Percentiles rank a stretch among this genome's conserved stretches.
Evolutionary conservation across 73 alveolate species (phyloP).

Genomic region (Tetrahymena malaccensis): DNA sequence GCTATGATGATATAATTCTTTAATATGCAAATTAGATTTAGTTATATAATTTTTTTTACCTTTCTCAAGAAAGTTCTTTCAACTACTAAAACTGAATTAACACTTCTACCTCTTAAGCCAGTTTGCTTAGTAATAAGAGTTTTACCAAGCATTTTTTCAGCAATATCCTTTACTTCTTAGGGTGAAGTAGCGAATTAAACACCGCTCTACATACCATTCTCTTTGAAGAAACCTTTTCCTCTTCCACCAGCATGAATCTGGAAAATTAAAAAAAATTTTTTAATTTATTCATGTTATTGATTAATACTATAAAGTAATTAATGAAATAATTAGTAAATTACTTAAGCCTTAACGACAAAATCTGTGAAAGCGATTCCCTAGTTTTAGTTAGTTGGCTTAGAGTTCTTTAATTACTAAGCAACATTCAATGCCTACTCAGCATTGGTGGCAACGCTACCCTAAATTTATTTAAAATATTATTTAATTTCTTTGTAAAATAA

Average conservation of each 20-base stretch:
- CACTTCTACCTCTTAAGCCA: conserved; percentile 71
- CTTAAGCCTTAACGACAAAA: conserved; percentile 54
- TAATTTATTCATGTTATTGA: not conserved
- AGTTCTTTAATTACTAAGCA: not conserved
- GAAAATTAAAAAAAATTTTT: not conserved
- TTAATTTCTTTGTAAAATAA: not conserved
- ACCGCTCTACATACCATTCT: conserved; percentile 61
- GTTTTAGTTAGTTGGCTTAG: not conserved
- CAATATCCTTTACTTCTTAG: conserved; percentile 51
- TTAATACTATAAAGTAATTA: not conserved
- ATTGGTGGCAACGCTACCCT: not conserved
- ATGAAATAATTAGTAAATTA: not conserved
- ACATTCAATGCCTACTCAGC: not conserved
- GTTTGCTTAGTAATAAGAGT: conserved; percentile 77
- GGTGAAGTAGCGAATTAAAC: conserved; percentile 49
- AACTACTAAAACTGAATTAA: conserved; percentile 52
- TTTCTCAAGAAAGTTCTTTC: conserved; percentile 37
- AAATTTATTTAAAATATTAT: not conserved
- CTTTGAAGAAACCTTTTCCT: conserved; percentile 62
- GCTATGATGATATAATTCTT: not conserved
- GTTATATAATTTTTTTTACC: not conserved
- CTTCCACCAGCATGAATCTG: conserved; percentile 66
- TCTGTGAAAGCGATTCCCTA: conserved; percentile 22
- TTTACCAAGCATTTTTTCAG: conserved; percentile 55
- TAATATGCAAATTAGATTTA: not conserved